These are phyloP conservation scores for Hymenoscyphus fraxineus DNA, from an alignment of 2,329 filamentous ascomycete genomes.

Conservation along the genomic window DNA sequence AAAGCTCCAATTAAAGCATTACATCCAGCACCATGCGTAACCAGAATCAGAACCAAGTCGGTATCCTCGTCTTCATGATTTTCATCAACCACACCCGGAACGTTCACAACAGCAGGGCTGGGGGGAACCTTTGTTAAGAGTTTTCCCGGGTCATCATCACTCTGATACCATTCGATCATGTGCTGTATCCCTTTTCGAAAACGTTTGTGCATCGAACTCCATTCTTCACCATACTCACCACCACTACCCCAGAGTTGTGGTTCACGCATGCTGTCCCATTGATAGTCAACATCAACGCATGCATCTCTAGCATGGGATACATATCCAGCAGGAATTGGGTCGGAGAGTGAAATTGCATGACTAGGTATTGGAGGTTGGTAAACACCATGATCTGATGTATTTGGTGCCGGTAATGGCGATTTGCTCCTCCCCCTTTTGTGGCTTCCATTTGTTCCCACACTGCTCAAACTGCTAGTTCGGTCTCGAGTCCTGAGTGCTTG, in stretches of 20 bases:
- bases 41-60: constrained; percentile 77
- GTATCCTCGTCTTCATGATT: constrained; percentile 57
- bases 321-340: constrained; percentile 82
- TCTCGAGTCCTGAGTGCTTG: constrained; percentile 31
- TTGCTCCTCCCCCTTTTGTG: constrained; percentile 18
- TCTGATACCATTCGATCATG: constrained; percentile 78
- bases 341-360: constrained; percentile 76
- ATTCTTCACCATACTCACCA: constrained; percentile 86
- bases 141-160: constrained; percentile 50
- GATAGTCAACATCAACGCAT: constrained; percentile 83
- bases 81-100: constrained; percentile 34
- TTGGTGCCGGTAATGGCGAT: constrained; percentile 6
- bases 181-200: constrained; percentile 76
- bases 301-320: constrained; percentile 86
- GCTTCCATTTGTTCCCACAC: constrained; percentile 30
- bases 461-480: constrained; percentile 35
- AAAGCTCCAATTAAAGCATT: constrained; percentile 92
- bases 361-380: constrained; percentile 77
- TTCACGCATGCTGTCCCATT: constrained; percentile 87
- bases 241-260: constrained; percentile 82
- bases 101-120: constrained; percentile 37
- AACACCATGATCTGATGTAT: constrained; percentile 32
- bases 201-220: constrained; percentile 90
- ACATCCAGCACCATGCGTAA: constrained; percentile 93
- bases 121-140: constrained; percentile 46